phyloP scores from a whole-genome alignment of 129 eudicot species.

The Sambucus nigra region DNA sequence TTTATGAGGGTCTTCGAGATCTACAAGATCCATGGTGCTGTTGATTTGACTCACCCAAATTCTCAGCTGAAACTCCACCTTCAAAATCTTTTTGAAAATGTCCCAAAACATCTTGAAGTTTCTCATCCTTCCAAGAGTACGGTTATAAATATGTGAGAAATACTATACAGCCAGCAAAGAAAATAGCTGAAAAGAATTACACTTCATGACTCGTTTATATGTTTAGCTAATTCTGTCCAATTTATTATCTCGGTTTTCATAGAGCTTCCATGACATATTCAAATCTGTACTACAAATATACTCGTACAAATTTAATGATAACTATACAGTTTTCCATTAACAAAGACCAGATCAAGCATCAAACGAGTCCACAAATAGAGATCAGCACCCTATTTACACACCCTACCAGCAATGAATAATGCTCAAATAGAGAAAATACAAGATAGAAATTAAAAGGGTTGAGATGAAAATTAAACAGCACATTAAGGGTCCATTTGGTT shows the following conservation, averaged over 20 bases:
- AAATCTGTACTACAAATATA: not conserved
- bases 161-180: not conserved
- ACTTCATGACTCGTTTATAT: not conserved
- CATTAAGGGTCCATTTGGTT: no score
- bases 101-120: slow-evolving; percentile 77
- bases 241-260: not conserved
- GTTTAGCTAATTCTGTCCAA: not conserved
- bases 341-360: not conserved
- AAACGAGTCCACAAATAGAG: not conserved
- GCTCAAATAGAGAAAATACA: not conserved
- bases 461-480: not conserved
- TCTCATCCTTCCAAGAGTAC: slow-evolving; percentile 64
- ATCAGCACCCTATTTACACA: not conserved
- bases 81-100: slow-evolving; percentile 92
- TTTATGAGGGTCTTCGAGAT: slow-evolving; percentile 6
- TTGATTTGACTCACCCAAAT: slow-evolving; percentile 57
- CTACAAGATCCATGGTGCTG: slow-evolving; percentile 4
- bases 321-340: not conserved
- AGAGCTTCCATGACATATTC: not conserved
- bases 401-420: not conserved
- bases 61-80: slow-evolving; percentile 85
- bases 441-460: not conserved
- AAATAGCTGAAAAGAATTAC: not conserved
- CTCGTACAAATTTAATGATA: not conserved
- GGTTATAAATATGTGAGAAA: slow-evolving; percentile 7